Evolutionary conservation across 2,329 filamentous ascomycete species (phyloP).

Genomic region (Arthrinium puccinioides): DNA sequence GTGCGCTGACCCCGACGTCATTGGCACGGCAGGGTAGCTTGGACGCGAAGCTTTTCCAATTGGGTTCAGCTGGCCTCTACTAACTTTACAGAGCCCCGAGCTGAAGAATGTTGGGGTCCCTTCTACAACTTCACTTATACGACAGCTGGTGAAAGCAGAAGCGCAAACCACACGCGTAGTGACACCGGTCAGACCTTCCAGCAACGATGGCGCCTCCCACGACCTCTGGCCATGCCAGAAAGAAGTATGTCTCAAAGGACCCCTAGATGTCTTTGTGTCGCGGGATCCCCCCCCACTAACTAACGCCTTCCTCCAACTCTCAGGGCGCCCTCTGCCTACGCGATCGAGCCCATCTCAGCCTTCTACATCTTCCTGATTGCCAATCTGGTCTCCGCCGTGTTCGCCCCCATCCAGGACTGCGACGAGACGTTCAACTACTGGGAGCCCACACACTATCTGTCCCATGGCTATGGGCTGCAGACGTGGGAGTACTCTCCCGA

Average conservation of each 20-base stretch:
- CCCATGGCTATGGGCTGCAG: conserved; percentile 86
- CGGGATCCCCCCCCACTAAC: conserved; percentile 8
- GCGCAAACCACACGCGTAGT: no score
- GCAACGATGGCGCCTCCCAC: no score
- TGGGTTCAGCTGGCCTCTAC: no score
- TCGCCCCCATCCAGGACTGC: conserved; percentile 91
- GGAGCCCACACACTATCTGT: conserved; percentile 93
- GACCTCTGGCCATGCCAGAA: conserved; percentile 22
- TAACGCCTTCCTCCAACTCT: not conserved
- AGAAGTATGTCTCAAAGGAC: conserved; percentile 24
- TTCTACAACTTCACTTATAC: no score
- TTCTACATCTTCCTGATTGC: conserved; percentile 75
- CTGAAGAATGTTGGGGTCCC: no score
- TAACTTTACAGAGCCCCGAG: no score
- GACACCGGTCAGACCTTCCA: no score
- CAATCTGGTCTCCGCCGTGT: conserved; percentile 69
- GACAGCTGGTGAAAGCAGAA: no score
- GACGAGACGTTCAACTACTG: conserved; percentile 99
- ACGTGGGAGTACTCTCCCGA: conserved; percentile 98
- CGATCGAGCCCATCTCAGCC: conserved; percentile 63
- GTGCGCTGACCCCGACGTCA: no score
- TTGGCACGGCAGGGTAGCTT: no score
- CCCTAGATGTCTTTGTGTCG: no score
- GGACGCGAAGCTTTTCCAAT: no score
- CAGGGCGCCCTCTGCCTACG: conserved; percentile 48